A percentile compares a stretch with the other conserved stretches of the same genome.
Conservation (phyloP, 192 early-diverging fungal genomes). For the Coemansia sp. region DNA sequence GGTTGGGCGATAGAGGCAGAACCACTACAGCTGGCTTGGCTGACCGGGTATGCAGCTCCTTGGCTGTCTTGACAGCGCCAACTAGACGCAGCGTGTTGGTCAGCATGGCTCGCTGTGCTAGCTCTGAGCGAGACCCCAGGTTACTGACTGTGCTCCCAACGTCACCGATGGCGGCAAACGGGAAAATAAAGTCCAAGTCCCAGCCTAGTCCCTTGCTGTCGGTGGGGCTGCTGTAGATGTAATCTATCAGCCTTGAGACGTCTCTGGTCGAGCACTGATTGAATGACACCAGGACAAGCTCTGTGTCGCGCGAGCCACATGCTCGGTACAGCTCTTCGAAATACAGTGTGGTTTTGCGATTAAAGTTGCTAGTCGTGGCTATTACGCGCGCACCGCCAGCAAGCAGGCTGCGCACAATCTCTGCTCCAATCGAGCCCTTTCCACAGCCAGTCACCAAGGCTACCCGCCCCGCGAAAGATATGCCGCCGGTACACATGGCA, state of each 20-base stretch:
- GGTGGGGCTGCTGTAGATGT: slow-evolving; percentile 67
- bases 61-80: slow-evolving; percentile 80
- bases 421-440: slow-evolving; percentile 85
- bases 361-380: slow-evolving; percentile 89
- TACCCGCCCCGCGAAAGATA: slow-evolving; percentile 77
- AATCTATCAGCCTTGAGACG: slow-evolving; percentile 70
- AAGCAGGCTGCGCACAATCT: slow-evolving; percentile 83
- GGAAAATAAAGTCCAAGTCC: slow-evolving; percentile 91
- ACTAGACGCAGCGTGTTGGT: slow-evolving; percentile 85
- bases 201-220: slow-evolving; percentile 62
- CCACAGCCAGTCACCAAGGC: slow-evolving; percentile 91
- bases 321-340: slow-evolving; percentile 85
- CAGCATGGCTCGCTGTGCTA: slow-evolving; percentile 89
- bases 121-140: slow-evolving; percentile 76
- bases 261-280: slow-evolving; percentile 88
- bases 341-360: slow-evolving; percentile 68
- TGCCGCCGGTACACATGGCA: slow-evolving; percentile 67
- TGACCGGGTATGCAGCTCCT: slow-evolving; percentile 67
- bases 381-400: slow-evolving; percentile 88
- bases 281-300: slow-evolving; percentile 91
- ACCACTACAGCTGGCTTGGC: slow-evolving; percentile 85
- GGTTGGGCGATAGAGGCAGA: slow-evolving; percentile 89
- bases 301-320: slow-evolving; percentile 78
- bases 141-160: slow-evolving; percentile 77
- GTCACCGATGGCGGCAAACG: slow-evolving; percentile 88